phyloP scores from a whole-genome alignment of 306 rosid species.

The Fagus sylvatica region DNA sequence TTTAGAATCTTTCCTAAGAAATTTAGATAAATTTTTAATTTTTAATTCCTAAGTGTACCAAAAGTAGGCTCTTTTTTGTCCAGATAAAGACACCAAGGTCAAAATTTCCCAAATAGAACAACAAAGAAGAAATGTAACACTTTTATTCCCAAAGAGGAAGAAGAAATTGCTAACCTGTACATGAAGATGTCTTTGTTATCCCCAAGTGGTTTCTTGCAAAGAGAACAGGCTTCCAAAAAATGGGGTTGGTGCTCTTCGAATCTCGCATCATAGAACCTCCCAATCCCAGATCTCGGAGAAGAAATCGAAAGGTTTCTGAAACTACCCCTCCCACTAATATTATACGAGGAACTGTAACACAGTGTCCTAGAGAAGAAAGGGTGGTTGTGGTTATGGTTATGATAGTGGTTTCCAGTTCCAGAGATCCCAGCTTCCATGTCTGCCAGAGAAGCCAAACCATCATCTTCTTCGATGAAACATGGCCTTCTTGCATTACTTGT shows the following conservation, averaged over 20 bases:
- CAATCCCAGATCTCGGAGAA: constrained; percentile 54
- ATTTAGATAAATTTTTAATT: too few species aligned
- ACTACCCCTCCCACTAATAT: constrained; percentile 14
- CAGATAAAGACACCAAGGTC: background rate
- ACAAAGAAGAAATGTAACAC: background rate
- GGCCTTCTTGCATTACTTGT: constrained; percentile 35
- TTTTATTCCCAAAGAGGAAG: background rate
- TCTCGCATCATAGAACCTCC: constrained; percentile 69
- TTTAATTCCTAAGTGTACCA: background rate
- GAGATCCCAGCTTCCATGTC: constrained; percentile 65
- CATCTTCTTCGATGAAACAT: constrained; percentile 63
- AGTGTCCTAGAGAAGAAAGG: constrained; percentile 49
- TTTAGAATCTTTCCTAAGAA: background rate
- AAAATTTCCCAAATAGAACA: background rate
- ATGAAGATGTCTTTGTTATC: constrained; percentile 77
- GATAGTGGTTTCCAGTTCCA: constrained; percentile 22
- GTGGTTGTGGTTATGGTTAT: constrained; percentile 24
- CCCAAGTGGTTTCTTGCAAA: constrained; percentile 70
- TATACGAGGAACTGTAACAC: constrained; percentile 36
- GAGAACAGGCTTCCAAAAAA: constrained; percentile 76
- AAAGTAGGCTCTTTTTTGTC: background rate
- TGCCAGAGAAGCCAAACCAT: constrained; percentile 46
- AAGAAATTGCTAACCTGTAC: constrained; percentile 64
- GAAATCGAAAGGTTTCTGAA: constrained; percentile 33
- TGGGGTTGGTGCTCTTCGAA: constrained; percentile 79